Conservation (phyloP, 2,329 filamentous ascomycete genomes). For the Paracorniculantispora psalliotae region DNA sequence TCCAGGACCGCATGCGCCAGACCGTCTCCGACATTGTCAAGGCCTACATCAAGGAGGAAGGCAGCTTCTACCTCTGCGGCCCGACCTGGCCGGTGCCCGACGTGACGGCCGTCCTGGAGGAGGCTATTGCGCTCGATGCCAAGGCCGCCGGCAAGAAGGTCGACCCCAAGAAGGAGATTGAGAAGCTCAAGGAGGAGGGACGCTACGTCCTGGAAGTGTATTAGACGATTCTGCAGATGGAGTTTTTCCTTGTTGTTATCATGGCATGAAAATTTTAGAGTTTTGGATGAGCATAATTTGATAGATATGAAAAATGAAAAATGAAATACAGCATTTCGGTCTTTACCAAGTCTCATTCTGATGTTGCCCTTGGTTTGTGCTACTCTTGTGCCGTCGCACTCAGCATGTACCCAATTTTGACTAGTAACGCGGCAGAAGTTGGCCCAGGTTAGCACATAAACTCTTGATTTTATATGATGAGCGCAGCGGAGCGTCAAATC, state of each 20-base stretch:
- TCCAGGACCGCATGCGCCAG: constrained; percentile 96
- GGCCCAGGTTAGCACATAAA: no score
- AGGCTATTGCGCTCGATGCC: constrained; percentile 77
- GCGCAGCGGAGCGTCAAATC: no score
- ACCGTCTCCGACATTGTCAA: constrained; percentile 75
- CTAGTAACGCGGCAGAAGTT: no score
- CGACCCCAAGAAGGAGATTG: constrained; percentile 85
- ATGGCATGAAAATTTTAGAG: neutral
- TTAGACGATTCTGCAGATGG: constrained; percentile 39
- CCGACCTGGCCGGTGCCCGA: constrained; percentile 98
- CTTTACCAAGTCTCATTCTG: no score
- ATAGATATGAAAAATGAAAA: no score
- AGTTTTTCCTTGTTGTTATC: neutral
- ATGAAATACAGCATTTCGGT: no score
- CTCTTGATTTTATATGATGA: no score
- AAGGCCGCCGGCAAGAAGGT: constrained; percentile 71
- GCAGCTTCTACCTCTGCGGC: constrained; percentile 94
- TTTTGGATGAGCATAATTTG: neutral
- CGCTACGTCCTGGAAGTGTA: constrained; percentile 97
- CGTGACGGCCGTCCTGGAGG: constrained; percentile 88
- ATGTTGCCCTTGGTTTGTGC: no score
- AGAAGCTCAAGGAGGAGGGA: constrained; percentile 90
- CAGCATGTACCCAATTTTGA: no score
- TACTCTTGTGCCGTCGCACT: no score
- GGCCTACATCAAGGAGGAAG: constrained; percentile 82